Conservation (phyloP, 768 basidiomycete genomes). For the Lepiota brunneoincarnata region DNA sequence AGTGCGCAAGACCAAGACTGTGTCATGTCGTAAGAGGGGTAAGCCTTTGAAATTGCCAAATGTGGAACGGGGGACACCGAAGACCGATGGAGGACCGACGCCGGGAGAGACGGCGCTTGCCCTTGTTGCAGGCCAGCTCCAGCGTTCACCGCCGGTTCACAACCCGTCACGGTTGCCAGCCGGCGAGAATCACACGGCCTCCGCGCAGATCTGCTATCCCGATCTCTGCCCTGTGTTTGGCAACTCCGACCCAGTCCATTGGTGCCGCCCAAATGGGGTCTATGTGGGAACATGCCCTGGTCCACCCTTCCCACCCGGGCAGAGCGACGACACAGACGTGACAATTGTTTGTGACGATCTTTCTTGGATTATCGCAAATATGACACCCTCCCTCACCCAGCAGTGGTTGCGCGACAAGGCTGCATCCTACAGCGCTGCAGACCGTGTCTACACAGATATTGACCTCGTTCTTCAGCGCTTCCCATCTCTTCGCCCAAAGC, state of each 20-base stretch:
- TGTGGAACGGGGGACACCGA: conserved; percentile 9
- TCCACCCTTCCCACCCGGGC: conserved; percentile 7
- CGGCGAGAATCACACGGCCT: conserved; percentile 8
- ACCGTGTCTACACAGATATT: conserved; percentile 63
- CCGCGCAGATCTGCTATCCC: conserved; percentile 7
- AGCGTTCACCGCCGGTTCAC: conserved; percentile 1
- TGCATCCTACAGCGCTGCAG: conserved; percentile 49
- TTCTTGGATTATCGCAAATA: conserved; percentile 12
- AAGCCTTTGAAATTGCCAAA: conserved; percentile 17
- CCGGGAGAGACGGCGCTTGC: conserved; percentile 8
- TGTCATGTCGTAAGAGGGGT: neutral
- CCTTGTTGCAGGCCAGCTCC: conserved; percentile 1
- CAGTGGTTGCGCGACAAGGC: conserved; percentile 70
- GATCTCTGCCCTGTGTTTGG: neutral
- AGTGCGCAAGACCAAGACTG: conserved; percentile 9
- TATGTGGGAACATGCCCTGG: conserved; percentile 8
- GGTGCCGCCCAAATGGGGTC: conserved; percentile 8
- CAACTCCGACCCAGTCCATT: conserved; percentile 9
- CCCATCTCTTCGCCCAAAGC: conserved; percentile 67
- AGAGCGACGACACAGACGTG: conserved; percentile 5
- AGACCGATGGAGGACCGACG: conserved; percentile 11
- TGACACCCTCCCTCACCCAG: conserved; percentile 38
- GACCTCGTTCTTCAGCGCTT: conserved; percentile 54
- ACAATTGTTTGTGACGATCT: neutral
- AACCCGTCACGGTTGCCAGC: conserved; percentile 8